Percentiles rank a stretch among this genome's conserved stretches.
Conservation (phyloP, 768 basidiomycete genomes). For the Strobilomyces echinocephalus region DNA sequence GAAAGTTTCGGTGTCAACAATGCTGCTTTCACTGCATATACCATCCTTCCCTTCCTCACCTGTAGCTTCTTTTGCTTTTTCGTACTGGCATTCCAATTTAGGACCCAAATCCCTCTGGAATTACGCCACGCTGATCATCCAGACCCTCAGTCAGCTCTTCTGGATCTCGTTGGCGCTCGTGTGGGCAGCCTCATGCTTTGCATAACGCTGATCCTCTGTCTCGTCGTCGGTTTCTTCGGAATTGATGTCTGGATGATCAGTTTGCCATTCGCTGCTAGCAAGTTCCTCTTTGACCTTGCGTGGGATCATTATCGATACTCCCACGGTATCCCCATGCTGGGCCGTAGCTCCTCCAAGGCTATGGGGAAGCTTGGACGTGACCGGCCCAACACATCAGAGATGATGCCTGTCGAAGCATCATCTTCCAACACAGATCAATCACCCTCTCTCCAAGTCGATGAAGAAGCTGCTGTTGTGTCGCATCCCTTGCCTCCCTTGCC, state of each 20-base stretch:
- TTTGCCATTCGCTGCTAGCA: conserved; percentile 71
- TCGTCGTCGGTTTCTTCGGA: conserved; percentile 70
- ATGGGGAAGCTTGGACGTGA: too few relatives aligned
- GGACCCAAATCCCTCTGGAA: conserved; percentile 44
- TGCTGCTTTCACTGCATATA: conserved; percentile 75
- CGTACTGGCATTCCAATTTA: conserved; percentile 58
- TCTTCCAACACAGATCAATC: too few relatives aligned
- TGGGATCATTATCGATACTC: conserved; percentile 52
- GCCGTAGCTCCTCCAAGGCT: neutral
- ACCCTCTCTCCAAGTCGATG: too few relatives aligned
- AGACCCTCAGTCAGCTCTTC: conserved; percentile 56
- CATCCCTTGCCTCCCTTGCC: too few relatives aligned
- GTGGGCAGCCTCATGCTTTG: conserved; percentile 68
- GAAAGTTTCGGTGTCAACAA: conserved; percentile 64
- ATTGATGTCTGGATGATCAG: conserved; percentile 83
- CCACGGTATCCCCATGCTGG: conserved; percentile 19
- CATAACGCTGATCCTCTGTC: conserved; percentile 63
- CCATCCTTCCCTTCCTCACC: conserved; percentile 75
- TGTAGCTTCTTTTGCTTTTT: conserved; percentile 57
- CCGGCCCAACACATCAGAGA: too few relatives aligned
- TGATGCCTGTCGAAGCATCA: too few relatives aligned
- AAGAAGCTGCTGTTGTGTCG: too few relatives aligned
- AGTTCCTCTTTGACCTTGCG: conserved; percentile 61
- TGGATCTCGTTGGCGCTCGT: conserved; percentile 71
- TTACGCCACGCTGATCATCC: conserved; percentile 35